These are phyloP conservation scores for Cochliopodium minus DNA, from an alignment of 208 protist genomes.

Conservation along the genomic window DNA sequence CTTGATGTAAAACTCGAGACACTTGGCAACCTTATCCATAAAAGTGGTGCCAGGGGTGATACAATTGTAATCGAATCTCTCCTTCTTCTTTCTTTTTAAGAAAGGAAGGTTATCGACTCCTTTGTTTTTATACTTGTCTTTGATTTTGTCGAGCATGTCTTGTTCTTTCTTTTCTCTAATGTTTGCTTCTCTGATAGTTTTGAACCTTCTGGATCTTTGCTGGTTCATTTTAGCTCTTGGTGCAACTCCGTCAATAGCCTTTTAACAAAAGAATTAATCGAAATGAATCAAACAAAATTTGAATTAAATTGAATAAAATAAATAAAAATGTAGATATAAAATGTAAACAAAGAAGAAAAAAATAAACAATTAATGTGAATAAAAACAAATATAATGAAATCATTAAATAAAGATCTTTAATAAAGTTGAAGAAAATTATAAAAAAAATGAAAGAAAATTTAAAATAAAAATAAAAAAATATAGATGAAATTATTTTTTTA, in stretches of 20 bases:
- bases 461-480: too few species aligned
- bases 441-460: too few species aligned
- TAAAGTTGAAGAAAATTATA: too few species aligned
- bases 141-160: slow-evolving; percentile 37
- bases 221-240: slow-evolving; percentile 99
- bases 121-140: slow-evolving; percentile 8
- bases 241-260: slow-evolving; percentile 89
- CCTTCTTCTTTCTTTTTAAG: slow-evolving; percentile 27
- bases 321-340: neutral
- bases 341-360: too few species aligned
- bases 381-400: too few species aligned
- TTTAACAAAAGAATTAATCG: too few species aligned
- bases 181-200: slow-evolving; percentile 61
- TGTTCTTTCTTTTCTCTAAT: slow-evolving; percentile 50
- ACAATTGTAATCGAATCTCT: slow-evolving; percentile 89
- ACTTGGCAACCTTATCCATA: slow-evolving; percentile 76
- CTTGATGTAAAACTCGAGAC: slow-evolving; percentile 77
- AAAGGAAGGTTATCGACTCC: too few species aligned
- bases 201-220: slow-evolving; percentile 90
- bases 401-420: too few species aligned
- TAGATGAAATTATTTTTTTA: too few species aligned
- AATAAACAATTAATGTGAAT: too few species aligned
- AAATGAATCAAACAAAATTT: too few species aligned
- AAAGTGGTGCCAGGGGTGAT: slow-evolving; percentile 98
- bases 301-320: too few species aligned